Evolutionary conservation across 2,329 filamentous ascomycete species (phyloP).

Genomic region (Penicillium olsonii): DNA sequence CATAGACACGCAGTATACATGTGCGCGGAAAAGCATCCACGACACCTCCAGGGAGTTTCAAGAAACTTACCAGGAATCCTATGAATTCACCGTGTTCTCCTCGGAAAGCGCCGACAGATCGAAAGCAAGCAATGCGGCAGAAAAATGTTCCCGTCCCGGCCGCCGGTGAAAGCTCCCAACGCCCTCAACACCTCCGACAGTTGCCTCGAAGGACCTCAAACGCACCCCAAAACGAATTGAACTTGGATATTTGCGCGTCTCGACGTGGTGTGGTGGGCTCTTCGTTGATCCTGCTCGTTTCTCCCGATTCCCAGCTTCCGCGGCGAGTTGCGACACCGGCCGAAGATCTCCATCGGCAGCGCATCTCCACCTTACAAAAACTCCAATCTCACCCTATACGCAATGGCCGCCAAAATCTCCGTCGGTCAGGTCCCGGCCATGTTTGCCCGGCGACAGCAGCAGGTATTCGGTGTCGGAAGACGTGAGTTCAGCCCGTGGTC

Average conservation of each 20-base stretch:
- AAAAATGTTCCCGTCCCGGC: slow-evolving; percentile 45
- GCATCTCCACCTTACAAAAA: slow-evolving; percentile 10
- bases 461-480: slow-evolving; percentile 29
- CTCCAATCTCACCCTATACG: slow-evolving; percentile 7
- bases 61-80: slow-evolving; percentile 17
- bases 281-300: slow-evolving; percentile 25
- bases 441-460: slow-evolving; percentile 38
- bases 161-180: slow-evolving; percentile 42
- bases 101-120: slow-evolving; percentile 24
- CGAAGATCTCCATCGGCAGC: slow-evolving; percentile 17
- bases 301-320: slow-evolving; percentile 23
- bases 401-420: slow-evolving; percentile 39
- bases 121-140: slow-evolving; percentile 32
- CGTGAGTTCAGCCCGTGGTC: slow-evolving; percentile 33
- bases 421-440: slow-evolving; percentile 35
- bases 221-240: slow-evolving; percentile 15
- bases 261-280: slow-evolving; percentile 30
- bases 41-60: neutral
- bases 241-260: slow-evolving; percentile 17
- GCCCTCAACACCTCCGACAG: slow-evolving; percentile 36
- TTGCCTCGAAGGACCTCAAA: slow-evolving; percentile 7
- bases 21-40: neutral
- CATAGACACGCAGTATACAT: neutral
- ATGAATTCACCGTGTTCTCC: slow-evolving; percentile 25
- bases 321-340: slow-evolving; percentile 21